phyloP scores from a whole-genome alignment of 495 filamentous ascomycete genomes.

The Neurospora sp. region DNA sequence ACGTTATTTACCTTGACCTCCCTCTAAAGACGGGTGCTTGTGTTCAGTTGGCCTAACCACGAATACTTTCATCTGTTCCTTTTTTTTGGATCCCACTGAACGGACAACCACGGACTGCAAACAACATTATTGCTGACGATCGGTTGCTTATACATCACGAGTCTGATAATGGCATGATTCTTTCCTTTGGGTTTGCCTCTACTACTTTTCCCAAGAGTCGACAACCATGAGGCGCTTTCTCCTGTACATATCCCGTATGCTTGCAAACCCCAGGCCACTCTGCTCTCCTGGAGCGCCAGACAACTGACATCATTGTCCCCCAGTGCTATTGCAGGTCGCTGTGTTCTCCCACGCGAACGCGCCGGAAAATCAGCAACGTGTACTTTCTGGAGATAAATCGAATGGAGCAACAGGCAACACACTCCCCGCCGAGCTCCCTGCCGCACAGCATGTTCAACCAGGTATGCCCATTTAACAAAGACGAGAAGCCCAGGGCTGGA shows the following conservation, averaged over 20 bases:
- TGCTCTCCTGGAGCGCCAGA: slow-evolving; percentile 2
- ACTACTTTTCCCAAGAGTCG: slow-evolving; percentile 11
- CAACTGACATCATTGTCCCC: slow-evolving; percentile 12
- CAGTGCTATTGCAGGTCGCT: slow-evolving; percentile 38
- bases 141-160: background rate
- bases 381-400: slow-evolving; percentile 16
- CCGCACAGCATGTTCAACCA: slow-evolving; percentile 14
- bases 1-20: background rate
- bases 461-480: slow-evolving; percentile 9
- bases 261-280: background rate
- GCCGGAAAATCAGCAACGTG: slow-evolving; percentile 22
- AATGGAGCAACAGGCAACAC: slow-evolving; percentile 15
- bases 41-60: background rate
- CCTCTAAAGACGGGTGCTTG: background rate
- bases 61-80: background rate
- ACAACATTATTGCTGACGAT: background rate
- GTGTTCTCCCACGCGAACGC: slow-evolving; percentile 23
- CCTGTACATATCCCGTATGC: slow-evolving; percentile 34
- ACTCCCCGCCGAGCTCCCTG: slow-evolving; percentile 19
- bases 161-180: background rate
- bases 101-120: background rate
- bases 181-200: background rate
- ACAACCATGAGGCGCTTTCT: slow-evolving; percentile 30
- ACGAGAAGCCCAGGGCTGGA: background rate
- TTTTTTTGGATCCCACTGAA: background rate